These are phyloP conservation scores for Macadamia tetraphylla DNA, from an alignment of 164 flowering plant species.

Conservation along the genomic window DNA sequence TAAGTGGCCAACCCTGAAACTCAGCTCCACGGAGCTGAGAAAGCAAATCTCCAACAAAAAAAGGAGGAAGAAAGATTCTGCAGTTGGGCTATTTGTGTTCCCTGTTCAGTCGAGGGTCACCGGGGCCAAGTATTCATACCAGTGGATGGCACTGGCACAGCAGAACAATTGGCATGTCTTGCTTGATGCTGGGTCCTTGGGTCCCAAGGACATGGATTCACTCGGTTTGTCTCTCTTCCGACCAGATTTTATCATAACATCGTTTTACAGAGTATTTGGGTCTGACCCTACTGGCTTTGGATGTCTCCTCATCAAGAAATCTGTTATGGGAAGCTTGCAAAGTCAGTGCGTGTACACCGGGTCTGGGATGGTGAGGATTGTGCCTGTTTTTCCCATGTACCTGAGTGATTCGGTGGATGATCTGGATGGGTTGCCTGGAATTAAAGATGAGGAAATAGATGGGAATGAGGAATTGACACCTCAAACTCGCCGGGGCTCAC, in stretches of 20 bases:
- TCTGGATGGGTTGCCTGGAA: conserved; percentile 44
- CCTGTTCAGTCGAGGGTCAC: conserved; percentile 92
- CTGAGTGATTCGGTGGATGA: conserved; percentile 75
- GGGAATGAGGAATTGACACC: conserved; percentile 35
- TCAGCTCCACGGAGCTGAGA: conserved; percentile 70
- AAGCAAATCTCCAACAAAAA: conserved; percentile 71
- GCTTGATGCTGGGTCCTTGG: conserved; percentile 93
- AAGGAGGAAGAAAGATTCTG: conserved; percentile 76
- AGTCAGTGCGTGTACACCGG: conserved; percentile 67
- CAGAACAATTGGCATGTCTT: conserved; percentile 94
- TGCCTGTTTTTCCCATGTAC: conserved; percentile 71
- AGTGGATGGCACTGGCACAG: conserved; percentile 96
- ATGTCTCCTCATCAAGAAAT: conserved; percentile 86
- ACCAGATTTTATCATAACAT: conserved; percentile 85
- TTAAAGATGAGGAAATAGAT: conserved; percentile 37
- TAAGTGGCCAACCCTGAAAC: conserved; percentile 77
- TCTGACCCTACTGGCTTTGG: conserved; percentile 92
- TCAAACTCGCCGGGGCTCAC: conserved; percentile 41
- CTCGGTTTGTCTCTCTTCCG: conserved; percentile 81
- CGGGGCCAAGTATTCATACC: conserved; percentile 89
- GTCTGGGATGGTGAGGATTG: conserved; percentile 84
- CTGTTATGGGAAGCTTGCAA: conserved; percentile 72
- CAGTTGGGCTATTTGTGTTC: conserved; percentile 77
- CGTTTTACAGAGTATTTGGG: conserved; percentile 86
- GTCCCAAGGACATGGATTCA: conserved; percentile 96